Conservation (phyloP, 1,284 basidiomycete species). For the Ganoderma multipileum region DNA sequence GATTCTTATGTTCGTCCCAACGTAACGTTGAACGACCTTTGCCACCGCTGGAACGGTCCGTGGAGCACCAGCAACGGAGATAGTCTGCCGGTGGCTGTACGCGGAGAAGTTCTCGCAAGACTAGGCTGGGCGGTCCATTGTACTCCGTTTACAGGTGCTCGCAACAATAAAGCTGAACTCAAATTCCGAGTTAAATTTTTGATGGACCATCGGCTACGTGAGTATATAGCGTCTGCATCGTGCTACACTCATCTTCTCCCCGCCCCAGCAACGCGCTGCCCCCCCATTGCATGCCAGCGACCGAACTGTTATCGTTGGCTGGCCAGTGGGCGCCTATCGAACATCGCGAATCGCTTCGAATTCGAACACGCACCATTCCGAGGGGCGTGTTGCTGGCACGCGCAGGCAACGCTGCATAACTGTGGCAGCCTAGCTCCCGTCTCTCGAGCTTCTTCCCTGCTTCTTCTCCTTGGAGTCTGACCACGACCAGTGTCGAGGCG, state of each 20-base stretch:
- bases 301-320: background rate
- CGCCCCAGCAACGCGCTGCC: background rate
- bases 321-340: background rate
- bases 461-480: slow-evolving; percentile 1
- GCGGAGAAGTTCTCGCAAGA: background rate
- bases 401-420: background rate
- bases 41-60: background rate
- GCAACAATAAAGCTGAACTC: background rate
- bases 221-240: background rate
- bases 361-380: slow-evolving; percentile 5
- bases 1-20: background rate
- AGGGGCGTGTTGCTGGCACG: background rate
- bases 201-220: background rate
- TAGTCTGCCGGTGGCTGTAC: slow-evolving; percentile 12
- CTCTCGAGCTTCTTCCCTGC: slow-evolving; percentile 2
- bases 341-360: background rate
- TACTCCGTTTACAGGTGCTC: slow-evolving; percentile 5
- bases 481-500: slow-evolving; percentile 4
- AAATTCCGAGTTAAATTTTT: background rate
- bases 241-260: background rate
- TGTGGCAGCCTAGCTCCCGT: slow-evolving; percentile 1
- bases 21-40: background rate
- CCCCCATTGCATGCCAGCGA: background rate
- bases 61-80: background rate
- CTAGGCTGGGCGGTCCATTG: background rate